phyloP scores from a whole-genome alignment of 164 flowering plant genomes.

The Vitis cinerea region DNA sequence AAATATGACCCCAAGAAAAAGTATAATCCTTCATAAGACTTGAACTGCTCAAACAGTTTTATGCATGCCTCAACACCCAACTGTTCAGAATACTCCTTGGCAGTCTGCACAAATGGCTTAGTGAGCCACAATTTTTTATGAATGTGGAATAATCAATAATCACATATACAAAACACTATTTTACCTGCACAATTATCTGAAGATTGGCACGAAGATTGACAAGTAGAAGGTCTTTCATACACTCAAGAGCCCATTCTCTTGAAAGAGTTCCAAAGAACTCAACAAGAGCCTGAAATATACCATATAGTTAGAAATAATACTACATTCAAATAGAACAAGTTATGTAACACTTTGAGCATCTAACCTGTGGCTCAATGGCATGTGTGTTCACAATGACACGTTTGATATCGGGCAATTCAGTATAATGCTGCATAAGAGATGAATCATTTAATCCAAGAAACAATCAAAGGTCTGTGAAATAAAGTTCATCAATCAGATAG shows the following conservation, averaged over 20 bases:
- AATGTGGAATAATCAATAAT: no score
- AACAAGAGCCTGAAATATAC: slow-evolving; percentile 76
- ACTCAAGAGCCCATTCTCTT: slow-evolving; percentile 96
- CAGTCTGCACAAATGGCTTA: slow-evolving; percentile 48
- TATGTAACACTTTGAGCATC: no score
- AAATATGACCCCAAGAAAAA: slow-evolving; percentile 95
- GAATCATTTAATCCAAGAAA: slow-evolving; percentile 2
- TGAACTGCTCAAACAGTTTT: slow-evolving; percentile 95
- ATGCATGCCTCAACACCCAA: slow-evolving; percentile 94
- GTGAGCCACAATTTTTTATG: no score
- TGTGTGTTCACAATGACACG: slow-evolving; percentile 99
- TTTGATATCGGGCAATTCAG: slow-evolving; percentile 92
- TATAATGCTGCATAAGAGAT: slow-evolving; percentile 74
- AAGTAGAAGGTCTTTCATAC: slow-evolving; percentile 97
- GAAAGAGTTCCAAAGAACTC: slow-evolving; percentile 99
- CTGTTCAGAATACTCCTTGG: slow-evolving; percentile 97
- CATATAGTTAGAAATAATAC: slow-evolving; percentile 17
- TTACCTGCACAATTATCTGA: slow-evolving; percentile 99
- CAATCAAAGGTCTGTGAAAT: not conserved
- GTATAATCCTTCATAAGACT: slow-evolving; percentile 96
- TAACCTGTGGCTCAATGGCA: slow-evolving; percentile 99
- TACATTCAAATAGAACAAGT: not conserved
- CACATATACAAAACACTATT: no score
- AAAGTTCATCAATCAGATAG: not conserved
- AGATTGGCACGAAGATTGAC: slow-evolving; percentile 96